phyloP scores from a whole-genome alignment of 192 early-diverging fungal genomes.

The Rhizophagus clarus region DNA sequence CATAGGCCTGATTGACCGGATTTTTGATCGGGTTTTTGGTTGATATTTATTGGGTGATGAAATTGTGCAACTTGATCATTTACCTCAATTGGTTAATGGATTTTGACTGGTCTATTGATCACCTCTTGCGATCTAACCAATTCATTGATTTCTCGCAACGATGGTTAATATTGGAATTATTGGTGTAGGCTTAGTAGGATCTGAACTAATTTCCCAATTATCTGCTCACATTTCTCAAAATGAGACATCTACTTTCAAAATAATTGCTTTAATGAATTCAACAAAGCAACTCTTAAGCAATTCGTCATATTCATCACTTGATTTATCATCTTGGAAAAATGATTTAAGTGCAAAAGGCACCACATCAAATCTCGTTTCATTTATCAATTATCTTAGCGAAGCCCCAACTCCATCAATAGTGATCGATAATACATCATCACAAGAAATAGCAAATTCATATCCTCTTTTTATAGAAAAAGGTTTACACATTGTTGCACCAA shows the following conservation, averaged over 20 bases:
- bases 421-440: conserved; percentile 91
- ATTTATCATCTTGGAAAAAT: conserved; percentile 53
- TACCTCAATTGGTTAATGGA: too few relatives aligned
- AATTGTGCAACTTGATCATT: too few relatives aligned
- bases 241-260: conserved; percentile 55
- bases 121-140: too few relatives aligned
- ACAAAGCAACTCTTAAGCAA: conserved; percentile 64
- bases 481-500: conserved; percentile 91
- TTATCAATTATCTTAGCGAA: conserved; percentile 58
- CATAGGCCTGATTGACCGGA: too few relatives aligned
- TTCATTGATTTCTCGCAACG: too few relatives aligned
- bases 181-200: conserved; percentile 93
- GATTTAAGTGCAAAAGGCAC: conserved; percentile 44
- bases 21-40: too few relatives aligned
- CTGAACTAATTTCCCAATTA: conserved; percentile 86
- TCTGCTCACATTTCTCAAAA: conserved; percentile 51
- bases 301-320: conserved; percentile 44
- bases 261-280: conserved; percentile 84
- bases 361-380: conserved; percentile 51
- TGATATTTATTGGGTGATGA: too few relatives aligned
- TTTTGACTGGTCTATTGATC: too few relatives aligned
- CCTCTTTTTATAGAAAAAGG: conserved; percentile 80
- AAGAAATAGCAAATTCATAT: conserved; percentile 77
- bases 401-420: conserved; percentile 65
- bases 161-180: conserved; percentile 88